Evolutionary conservation across 2,329 filamentous ascomycete genomes (phyloP).

Genomic region (Byssothecium circinans): DNA sequence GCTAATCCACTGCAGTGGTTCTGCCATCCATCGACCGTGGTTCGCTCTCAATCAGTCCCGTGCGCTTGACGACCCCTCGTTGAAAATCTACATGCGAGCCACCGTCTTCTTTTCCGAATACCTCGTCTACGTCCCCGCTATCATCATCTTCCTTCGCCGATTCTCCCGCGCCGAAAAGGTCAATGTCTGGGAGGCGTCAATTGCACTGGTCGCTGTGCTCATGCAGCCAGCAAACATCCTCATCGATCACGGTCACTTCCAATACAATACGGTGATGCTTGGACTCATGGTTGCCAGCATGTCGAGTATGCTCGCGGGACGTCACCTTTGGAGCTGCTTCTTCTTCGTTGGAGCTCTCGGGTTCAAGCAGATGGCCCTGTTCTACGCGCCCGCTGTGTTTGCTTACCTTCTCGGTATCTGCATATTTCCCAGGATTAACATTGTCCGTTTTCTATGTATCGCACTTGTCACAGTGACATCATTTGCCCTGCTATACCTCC

Average conservation of each 20-base stretch:
- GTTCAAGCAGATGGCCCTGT: slow-evolving; percentile 99
- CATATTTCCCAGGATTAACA: slow-evolving; percentile 70
- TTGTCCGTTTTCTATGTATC: slow-evolving; percentile 72
- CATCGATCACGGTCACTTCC: slow-evolving; percentile 93
- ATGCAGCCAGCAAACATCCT: slow-evolving; percentile 90
- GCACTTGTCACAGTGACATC: slow-evolving; percentile 70
- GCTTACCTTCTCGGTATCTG: slow-evolving; percentile 87
- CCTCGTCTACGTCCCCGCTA: slow-evolving; percentile 81
- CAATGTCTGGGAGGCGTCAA: slow-evolving; percentile 77
- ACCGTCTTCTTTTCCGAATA: slow-evolving; percentile 92
- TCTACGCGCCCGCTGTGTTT: slow-evolving; percentile 92
- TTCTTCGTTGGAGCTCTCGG: slow-evolving; percentile 94
- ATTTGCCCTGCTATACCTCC: slow-evolving; percentile 74
- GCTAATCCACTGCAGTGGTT: slow-evolving; percentile 56
- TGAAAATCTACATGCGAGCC: slow-evolving; percentile 96
- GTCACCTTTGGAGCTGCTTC: slow-evolving; percentile 83
- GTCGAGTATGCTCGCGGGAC: slow-evolving; percentile 83
- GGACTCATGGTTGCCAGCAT: slow-evolving; percentile 84
- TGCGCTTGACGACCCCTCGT: slow-evolving; percentile 71
- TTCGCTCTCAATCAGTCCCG: slow-evolving; percentile 83
- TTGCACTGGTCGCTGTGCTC: slow-evolving; percentile 85
- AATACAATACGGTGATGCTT: slow-evolving; percentile 99
- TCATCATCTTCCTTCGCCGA: slow-evolving; percentile 81
- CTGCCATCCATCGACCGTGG: slow-evolving; percentile 78
- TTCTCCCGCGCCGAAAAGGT: slow-evolving; percentile 76